Base-by-base conservation (phyloP, 768 basidiomycete genomes). In the Clavulina sp. region DNA sequence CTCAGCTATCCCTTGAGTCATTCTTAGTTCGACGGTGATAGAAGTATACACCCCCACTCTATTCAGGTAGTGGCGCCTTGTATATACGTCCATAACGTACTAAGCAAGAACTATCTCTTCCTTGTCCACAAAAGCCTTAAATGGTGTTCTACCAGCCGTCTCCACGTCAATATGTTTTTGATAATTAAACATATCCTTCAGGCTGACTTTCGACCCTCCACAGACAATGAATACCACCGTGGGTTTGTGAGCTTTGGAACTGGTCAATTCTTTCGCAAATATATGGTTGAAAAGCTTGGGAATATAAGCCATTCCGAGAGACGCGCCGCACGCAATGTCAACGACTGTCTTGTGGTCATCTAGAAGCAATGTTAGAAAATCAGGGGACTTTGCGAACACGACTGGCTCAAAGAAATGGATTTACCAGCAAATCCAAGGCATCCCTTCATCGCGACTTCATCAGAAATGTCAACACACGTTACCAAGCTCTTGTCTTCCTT, bases 281-380 rank as follows among this genome's bases (percentile, higher is more conserved):
- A 80, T 55, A 40, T 62, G 69, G 53, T 73, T 63, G 59, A 86
- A 76, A 26, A 85, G 64, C 4, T 65, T 62, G 2, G 64, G 69
- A 31, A 72, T 72, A 60, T 84, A 86, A 2, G 76, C 82, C 2
- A 81, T 73, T 1, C 73, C 70, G 5, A 87, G 68, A 2, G 83
- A 76, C 5, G 80, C 76, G 4, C 81, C 70, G 56, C 82, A 85
- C 1, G 84, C 79, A 23, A 86, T 68, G 57, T 87, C 83, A 7
- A 81, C 75, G 24, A 85, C 66, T 52, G 78, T 66, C 62, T 82
- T 83, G 60, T 86, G 83, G 54, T 84, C 81, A 55, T 81, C 84
- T 82, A 13, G 30, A 48, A 29, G 30, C 49, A 16, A 26, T 50
- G 5, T 24, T 44, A 18, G 30, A 33, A n/a, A n/a, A n/a, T n/a